phyloP scores from a whole-genome alignment of 2,329 filamentous ascomycete genomes.

The Beauveria australis region DNA sequence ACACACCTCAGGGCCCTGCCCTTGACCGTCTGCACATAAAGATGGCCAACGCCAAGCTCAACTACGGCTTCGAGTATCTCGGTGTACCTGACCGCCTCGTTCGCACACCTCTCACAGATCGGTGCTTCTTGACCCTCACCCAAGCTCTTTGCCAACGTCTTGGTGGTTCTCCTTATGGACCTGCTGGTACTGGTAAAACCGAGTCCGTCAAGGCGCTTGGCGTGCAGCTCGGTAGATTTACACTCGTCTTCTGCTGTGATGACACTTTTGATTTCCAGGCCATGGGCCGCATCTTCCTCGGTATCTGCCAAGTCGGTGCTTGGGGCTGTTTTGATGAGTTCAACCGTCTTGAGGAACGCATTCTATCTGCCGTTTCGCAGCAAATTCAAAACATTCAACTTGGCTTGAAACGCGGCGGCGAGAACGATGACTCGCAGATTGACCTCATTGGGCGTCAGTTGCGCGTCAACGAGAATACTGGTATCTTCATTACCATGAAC shows the following conservation, averaged over 20 bases:
- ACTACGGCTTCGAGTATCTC: slow-evolving; percentile 96
- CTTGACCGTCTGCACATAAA: slow-evolving; percentile 78
- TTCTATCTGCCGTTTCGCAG: slow-evolving; percentile 94
- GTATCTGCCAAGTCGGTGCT: slow-evolving; percentile 96
- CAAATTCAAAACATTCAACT: slow-evolving; percentile 99
- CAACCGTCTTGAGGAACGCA: slow-evolving; percentile 96
- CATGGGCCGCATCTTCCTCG: slow-evolving; percentile 98
- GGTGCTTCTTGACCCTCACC: slow-evolving; percentile 95
- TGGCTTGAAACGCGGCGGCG: slow-evolving; percentile 75
- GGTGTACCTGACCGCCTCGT: slow-evolving; percentile 95
- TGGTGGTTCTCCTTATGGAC: slow-evolving; percentile 93
- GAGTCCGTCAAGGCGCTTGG: slow-evolving; percentile 98
- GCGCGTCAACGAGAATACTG: slow-evolving; percentile 83
- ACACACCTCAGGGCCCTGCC: slow-evolving; percentile 71
- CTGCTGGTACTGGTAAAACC: slow-evolving; percentile 96
- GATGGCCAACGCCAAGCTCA: slow-evolving; percentile 93
- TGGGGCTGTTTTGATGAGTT: slow-evolving; percentile 99
- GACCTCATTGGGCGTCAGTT: slow-evolving; percentile 89
- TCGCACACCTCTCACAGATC: slow-evolving; percentile 90
- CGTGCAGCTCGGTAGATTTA: slow-evolving; percentile 93
- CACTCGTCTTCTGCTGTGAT: slow-evolving; percentile 97
- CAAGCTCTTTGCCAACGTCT: slow-evolving; percentile 92
- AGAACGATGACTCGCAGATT: slow-evolving; percentile 80
- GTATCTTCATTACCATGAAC: slow-evolving; percentile 99
- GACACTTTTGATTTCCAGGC: slow-evolving; percentile 99